Base-by-base conservation (phyloP, 2,329 filamentous ascomycete species). In the Scolecobasidium constrictum region DNA sequence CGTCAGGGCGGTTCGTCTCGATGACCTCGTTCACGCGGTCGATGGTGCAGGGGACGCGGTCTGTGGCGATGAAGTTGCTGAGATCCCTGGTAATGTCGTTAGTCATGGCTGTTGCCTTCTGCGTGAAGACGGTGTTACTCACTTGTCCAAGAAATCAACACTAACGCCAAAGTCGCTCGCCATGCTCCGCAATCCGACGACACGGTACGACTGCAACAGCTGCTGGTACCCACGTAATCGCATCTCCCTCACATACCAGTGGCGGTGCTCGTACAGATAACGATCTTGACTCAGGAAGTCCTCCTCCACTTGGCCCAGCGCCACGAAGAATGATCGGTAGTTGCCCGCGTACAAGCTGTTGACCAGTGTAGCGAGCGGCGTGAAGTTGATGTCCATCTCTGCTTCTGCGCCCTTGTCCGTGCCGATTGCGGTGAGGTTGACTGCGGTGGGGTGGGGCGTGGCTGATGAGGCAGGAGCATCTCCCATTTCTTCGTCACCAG, bases 201-300 rank as follows among this genome's bases (percentile, higher is more conserved):
- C 86, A 38, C 90, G 83, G 68, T 98, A 98, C 60, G 86, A 94
- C 70, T 96, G 92, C 35, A 98, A 75, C 33, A 98, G 77, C 69
- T 98, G 92, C 64, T 94, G 86, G 68, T 98, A 98, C 26, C 86
- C 90, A 46, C 90, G 81, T 51, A 96, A 77, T 45, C 92, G 81
- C 92, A 98, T 98, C 73, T 98, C 92, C 40, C 92, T 83, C 53
- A 98, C 90, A 62, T 92, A 96, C 90, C 92, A 98, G 57, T 79
- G 81, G 62, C 86, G 85, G 70, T 98, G 92, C 72, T 98, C 92
- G 58, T 87, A 83, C 45, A 98, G 75, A 66, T 96, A 94, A 46
- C 92, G 84, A 60, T 98, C 92, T 60, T 92, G 86, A 52, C 80
- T 87, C 51, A 98, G 72, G 72, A 98, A 98, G 55, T 82, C 81